These are phyloP conservation scores for Umbelopsis vinacea DNA, from an alignment of 192 early-diverging fungal genomes.

Conservation along the genomic window DNA sequence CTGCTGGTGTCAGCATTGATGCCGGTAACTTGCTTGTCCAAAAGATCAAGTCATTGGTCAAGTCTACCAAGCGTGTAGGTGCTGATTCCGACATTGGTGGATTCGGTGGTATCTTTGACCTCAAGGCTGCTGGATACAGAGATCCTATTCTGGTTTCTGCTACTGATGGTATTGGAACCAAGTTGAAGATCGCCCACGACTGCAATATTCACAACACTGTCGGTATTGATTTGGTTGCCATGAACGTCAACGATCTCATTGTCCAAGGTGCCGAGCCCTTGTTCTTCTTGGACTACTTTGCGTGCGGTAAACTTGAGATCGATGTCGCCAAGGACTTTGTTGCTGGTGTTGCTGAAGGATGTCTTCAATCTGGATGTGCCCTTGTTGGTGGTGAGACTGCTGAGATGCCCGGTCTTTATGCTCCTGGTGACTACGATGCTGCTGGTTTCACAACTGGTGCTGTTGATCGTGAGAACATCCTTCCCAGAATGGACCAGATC, in stretches of 20 bases:
- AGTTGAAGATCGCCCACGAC: constrained; percentile 94
- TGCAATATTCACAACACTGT: constrained; percentile 90
- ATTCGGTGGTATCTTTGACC: constrained; percentile 97
- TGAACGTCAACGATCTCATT: constrained; percentile 99
- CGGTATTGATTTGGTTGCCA: constrained; percentile 97
- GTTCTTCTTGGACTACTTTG: constrained; percentile 99
- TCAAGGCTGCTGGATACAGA: constrained; percentile 88
- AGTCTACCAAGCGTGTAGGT: constrained; percentile 90
- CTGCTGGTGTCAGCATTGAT: constrained; percentile 96
- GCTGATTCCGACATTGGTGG: constrained; percentile 98
- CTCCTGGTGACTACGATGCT: constrained; percentile 85
- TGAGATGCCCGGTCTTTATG: constrained; percentile 98
- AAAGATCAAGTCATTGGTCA: constrained; percentile 93
- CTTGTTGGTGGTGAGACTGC: constrained; percentile 99
- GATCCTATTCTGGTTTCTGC: constrained; percentile 97
- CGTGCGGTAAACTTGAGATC: constrained; percentile 91
- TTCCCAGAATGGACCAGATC: constrained; percentile 83
- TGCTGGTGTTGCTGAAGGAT: constrained; percentile 93
- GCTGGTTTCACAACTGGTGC: constrained; percentile 98
- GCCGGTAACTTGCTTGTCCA: constrained; percentile 95
- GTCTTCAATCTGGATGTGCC: constrained; percentile 87
- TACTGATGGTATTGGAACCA: constrained; percentile 99
- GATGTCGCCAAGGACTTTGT: constrained; percentile 91
- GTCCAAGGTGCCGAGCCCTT: constrained; percentile 99
- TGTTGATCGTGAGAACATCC: constrained; percentile 86